Base-by-base conservation (phyloP, 2,329 filamentous ascomycete species). In the Magnaporthales sp. region DNA sequence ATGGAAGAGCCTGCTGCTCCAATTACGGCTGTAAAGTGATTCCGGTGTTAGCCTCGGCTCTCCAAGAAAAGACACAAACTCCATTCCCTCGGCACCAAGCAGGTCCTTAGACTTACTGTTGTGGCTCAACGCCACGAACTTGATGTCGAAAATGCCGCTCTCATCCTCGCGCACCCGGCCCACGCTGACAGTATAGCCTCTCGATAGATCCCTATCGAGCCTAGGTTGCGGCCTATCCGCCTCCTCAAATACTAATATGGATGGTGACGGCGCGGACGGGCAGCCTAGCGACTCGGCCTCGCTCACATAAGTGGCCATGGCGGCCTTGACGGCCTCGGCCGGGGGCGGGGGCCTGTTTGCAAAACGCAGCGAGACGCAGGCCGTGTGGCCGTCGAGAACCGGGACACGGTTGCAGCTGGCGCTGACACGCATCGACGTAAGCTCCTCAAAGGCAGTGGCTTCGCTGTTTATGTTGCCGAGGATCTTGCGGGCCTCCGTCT, bases 1-100 rank as follows among this genome's bases (percentile, higher is more conserved):
- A 98, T 97, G 32, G 92, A 96, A 1, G 92, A 96, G 11, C 95
- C 95, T n/a, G 94, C 93, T 32, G 95, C 95, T 70, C 94, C 94
- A 76, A 99, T 94, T 67, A 99, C 91, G 69, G 94, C 89, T 87
- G n/a, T 46, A 13, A 46, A 46, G 38, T n/a, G n/a, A 6, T 46
- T 19, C 38, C 38, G 6, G 38, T 11, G 67, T 73, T 66, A 76
- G 73, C 65, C 66, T 67, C 62, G 68, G 66, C 32, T 51, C 38
- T 46, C 15, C 9, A 19, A 7, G 1, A n/a, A 6, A 2, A 46
- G 15, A 46, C 38, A n/a, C 38, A 7, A 3, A 7, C 5, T 1
- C 19, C 5, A n/a, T n/a, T 46, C 5, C 8, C 13, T 38, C 38
- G 2, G 4, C 38, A 46, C 38, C 4, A 46, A 46, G 38, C 4